Evolutionary conservation across 2,329 filamentous ascomycete genomes (phyloP).

Genomic region (Coniochaeta ligniaria): DNA sequence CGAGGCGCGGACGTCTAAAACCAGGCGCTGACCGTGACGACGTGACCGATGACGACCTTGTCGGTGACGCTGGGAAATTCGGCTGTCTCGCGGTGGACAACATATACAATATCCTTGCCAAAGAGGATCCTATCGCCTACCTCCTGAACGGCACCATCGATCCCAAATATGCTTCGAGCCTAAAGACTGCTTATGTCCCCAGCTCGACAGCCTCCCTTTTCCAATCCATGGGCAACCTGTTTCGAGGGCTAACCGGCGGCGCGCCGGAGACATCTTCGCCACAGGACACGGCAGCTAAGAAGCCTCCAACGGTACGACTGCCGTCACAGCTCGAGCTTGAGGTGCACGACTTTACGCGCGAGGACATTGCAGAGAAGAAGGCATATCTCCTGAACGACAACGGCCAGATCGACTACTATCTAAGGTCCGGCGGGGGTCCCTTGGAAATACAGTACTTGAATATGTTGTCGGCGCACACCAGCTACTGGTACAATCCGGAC

Average conservation of each 20-base stretch:
- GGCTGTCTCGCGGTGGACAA: conserved; percentile 94
- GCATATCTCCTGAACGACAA: conserved; percentile 90
- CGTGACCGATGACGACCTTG: conserved; percentile 48
- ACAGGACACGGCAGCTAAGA: conserved; percentile 19
- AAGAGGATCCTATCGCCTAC: conserved; percentile 75
- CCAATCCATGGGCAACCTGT: conserved; percentile 53
- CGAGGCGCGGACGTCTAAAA: conserved; percentile 69
- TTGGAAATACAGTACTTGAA: conserved; percentile 94
- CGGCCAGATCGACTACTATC: conserved; percentile 86
- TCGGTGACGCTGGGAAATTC: conserved; percentile 73
- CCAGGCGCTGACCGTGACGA: conserved; percentile 64
- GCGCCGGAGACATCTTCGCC: conserved; percentile 15
- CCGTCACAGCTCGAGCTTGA: conserved; percentile 78
- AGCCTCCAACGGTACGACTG: conserved; percentile 38
- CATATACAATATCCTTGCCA: conserved; percentile 82
- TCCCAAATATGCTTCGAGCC: conserved; percentile 63
- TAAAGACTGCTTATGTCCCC: conserved; percentile 75
- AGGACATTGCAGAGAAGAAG: conserved; percentile 86
- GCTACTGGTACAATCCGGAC: conserved; percentile 84
- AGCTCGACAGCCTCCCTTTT: conserved; percentile 60
- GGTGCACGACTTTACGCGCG: conserved; percentile 87
- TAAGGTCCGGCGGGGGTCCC: conserved; percentile 76
- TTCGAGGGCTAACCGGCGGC: conserved; percentile 53
- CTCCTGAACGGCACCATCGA: conserved; percentile 88
- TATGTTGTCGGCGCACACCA: conserved; percentile 92